A percentile compares a stretch with the other conserved stretches of the same genome.
Evolutionary conservation across 805 yeast genomes (phyloP).

Genomic region (Groenewaldozyma tartarivorans): DNA sequence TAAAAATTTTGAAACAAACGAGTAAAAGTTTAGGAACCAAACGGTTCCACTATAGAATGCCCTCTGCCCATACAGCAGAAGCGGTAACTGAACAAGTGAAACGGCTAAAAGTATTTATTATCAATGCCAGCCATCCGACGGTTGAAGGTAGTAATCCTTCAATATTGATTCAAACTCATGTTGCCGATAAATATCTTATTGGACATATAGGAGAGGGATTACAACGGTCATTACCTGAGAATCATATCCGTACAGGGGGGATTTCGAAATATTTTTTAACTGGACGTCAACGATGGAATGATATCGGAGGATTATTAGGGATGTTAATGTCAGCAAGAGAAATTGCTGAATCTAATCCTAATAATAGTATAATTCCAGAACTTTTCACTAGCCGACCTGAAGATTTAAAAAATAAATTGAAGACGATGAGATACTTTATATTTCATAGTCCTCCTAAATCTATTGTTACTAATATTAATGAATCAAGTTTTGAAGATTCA

Average conservation of each 20-base stretch:
- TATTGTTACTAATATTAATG: constrained; percentile 35
- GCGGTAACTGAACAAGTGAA: not conserved
- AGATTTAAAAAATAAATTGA: constrained; percentile 13
- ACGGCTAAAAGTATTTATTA: not conserved
- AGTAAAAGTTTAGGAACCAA: not conserved
- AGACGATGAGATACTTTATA: constrained; percentile 82
- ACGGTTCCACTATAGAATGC: not conserved
- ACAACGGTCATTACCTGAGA: constrained; percentile 63
- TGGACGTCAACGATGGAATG: constrained; percentile 67
- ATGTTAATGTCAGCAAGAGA: constrained; percentile 72
- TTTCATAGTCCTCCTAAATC: constrained; percentile 42
- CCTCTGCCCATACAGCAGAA: no score
- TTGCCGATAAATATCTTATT: constrained; percentile 52
- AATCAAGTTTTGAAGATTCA: constrained; percentile 23
- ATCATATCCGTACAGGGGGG: constrained; percentile 46
- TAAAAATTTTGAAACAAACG: not conserved
- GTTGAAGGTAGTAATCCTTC: constrained; percentile 42
- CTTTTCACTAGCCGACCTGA: not conserved
- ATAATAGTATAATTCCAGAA: not conserved
- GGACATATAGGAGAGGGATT: constrained; percentile 83
- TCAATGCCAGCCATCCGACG: constrained; percentile 28
- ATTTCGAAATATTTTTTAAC: constrained; percentile 63
- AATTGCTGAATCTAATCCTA: not conserved
- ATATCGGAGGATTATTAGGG: constrained; percentile 92
- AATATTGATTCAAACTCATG: constrained; percentile 35